Evolutionary conservation across 805 yeast species (phyloP), one percentile per base, ranked within the genome.

Genomic region (Kuraishia borneana): DNA sequence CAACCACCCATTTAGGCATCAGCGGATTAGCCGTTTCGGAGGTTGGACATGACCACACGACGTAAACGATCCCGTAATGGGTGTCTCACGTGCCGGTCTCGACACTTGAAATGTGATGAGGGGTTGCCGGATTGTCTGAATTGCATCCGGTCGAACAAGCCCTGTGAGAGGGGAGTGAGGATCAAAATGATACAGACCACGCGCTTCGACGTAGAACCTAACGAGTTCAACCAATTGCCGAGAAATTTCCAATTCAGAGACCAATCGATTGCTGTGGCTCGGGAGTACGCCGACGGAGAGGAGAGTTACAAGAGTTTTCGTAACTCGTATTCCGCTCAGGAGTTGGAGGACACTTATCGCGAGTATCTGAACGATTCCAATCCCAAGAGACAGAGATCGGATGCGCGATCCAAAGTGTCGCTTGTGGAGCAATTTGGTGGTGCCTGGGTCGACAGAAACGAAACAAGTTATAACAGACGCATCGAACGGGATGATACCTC

Each of bases 71-170:
- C 60, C 17, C 44, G 59, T 36, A 46, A 46, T 20, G 81, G 81
- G 12, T 73, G 81, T 46, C 51, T 70, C 34, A 73, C 77, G 8
- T 76, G 83, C 45, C 68, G 83, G 35, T 71, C 73, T 39, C 61
- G 83, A 30, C 76, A 77, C 50, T 72, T 76, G 60, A 76, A 75
- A 46, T 76, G 83, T 52, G 83, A 76, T 46, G 80, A 73, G 48
- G 68, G 63, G 27, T 66, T 66, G 36, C 83, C 83, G 1, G 68
- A 68, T 22, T 76, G 83, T 50, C 60, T 65, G 26, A 72, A 74
- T 44, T 61, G 81, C 49, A 56, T 67, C 33, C 69, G 67, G 35
- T 63, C 73, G 7, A 60, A 63, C 21, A 54, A 71, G 26, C 55
- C 53, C 31, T 70, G 77, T 42, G 60, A 61, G 42, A 50, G 70